Evolutionary conservation across 352 stramenopile genomes (phyloP).

Genomic region (Phytophthora agathidicida): DNA sequence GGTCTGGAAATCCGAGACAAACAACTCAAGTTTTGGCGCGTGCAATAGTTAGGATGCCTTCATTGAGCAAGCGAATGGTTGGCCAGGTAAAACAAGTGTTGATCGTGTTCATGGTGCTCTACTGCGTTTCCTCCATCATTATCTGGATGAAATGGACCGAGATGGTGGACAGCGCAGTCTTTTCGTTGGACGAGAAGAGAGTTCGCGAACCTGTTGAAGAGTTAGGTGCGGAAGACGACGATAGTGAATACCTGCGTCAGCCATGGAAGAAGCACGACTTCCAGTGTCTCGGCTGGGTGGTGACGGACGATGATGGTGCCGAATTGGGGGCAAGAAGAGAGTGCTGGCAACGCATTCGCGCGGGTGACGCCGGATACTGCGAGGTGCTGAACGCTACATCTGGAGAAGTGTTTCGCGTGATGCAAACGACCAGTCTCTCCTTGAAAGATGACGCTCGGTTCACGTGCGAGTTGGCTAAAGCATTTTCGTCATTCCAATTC

Average conservation of each 20-base stretch:
- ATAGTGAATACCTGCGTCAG: conserved; percentile 14
- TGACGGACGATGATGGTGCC: conserved; percentile 56
- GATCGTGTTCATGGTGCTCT: conserved; percentile 24
- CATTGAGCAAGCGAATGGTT: conserved; percentile 6
- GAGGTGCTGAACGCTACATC: conserved; percentile 61
- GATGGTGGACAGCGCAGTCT: conserved; percentile 15
- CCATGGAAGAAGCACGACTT: conserved; percentile 53
- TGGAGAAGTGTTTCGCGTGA: conserved; percentile 57
- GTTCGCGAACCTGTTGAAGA: background rate
- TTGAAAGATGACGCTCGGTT: conserved; percentile 74
- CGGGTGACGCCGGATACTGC: conserved; percentile 66
- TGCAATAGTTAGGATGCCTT: background rate
- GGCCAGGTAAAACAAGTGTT: conserved; percentile 11
- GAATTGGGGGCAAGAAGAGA: conserved; percentile 50
- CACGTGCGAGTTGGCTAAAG: conserved; percentile 64
- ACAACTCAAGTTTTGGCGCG: background rate
- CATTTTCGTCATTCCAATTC: conserved; percentile 64
- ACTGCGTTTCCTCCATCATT: conserved; percentile 30
- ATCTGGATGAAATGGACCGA: conserved; percentile 40
- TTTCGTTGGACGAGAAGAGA: background rate
- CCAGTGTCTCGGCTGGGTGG: conserved; percentile 69
- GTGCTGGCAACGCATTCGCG: conserved; percentile 69
- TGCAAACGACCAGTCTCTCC: conserved; percentile 67
- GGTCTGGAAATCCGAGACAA: background rate
- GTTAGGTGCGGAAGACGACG: background rate